phyloP scores from a whole-genome alignment of 805 yeast species.

The Ogataea thermomethanolica region DNA sequence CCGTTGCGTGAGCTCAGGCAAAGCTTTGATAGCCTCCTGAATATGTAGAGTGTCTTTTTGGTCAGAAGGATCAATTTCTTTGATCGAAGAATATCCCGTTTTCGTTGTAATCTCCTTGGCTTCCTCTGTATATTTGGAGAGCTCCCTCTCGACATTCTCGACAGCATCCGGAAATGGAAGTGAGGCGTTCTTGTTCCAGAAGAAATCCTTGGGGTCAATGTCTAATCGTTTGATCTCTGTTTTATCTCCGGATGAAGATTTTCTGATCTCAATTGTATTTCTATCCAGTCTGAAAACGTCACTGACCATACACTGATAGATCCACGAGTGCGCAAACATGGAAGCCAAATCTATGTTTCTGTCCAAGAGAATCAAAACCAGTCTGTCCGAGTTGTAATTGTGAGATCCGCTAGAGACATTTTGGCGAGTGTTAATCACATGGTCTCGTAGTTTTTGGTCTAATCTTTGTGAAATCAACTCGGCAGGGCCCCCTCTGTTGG shows the following conservation, averaged over 20 bases:
- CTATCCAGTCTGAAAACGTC: slow-evolving; percentile 83
- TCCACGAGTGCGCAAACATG: slow-evolving; percentile 97
- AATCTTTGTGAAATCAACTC: slow-evolving; percentile 87
- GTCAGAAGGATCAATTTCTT: slow-evolving; percentile 67
- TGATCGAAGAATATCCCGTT: slow-evolving; percentile 68
- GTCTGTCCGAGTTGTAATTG: slow-evolving; percentile 42
- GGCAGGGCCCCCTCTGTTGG: slow-evolving; percentile 92
- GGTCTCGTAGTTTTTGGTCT: slow-evolving; percentile 81
- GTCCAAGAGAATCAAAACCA: slow-evolving; percentile 79
- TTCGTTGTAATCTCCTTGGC: slow-evolving; percentile 81
- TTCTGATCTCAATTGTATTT: slow-evolving; percentile 69
- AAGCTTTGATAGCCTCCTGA: slow-evolving; percentile 83
- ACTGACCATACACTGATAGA: slow-evolving; percentile 92
- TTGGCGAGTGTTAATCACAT: slow-evolving; percentile 64
- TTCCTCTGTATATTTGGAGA: slow-evolving; percentile 76
- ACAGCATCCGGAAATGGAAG: slow-evolving; percentile 99
- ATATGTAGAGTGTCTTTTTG: slow-evolving; percentile 59
- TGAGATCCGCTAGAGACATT: slow-evolving; percentile 10
- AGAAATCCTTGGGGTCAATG: slow-evolving; percentile 88
- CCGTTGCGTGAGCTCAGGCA: slow-evolving; percentile 88
- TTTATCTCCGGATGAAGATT: slow-evolving; percentile 30
- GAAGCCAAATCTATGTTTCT: slow-evolving; percentile 87
- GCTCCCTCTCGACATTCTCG: slow-evolving; percentile 85
- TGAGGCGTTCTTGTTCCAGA: slow-evolving; percentile 82
- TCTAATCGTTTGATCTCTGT: slow-evolving; percentile 63